phyloP scores from a whole-genome alignment of 2,329 filamentous ascomycete species.

The Colletotrichum sp. region DNA sequence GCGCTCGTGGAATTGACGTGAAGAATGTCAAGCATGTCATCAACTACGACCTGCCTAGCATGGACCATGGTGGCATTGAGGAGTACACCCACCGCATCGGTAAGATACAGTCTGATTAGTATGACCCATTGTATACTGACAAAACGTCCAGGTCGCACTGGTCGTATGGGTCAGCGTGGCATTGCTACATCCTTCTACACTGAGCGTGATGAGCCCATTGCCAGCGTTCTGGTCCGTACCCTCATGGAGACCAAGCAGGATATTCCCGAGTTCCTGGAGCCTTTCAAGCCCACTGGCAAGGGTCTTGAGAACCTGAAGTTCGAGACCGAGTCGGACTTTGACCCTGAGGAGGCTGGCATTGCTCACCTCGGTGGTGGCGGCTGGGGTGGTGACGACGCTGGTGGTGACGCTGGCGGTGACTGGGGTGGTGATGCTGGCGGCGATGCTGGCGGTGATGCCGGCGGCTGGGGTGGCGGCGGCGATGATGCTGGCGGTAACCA shows the following conservation, averaged over 20 bases:
- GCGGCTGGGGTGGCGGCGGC: not conserved
- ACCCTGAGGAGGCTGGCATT: slow-evolving; percentile 36
- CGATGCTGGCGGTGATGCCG: not conserved
- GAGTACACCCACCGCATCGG: slow-evolving; percentile 96
- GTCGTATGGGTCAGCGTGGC: slow-evolving; percentile 87
- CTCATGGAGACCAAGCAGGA: slow-evolving; percentile 80
- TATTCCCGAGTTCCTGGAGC: slow-evolving; percentile 81
- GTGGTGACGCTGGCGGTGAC: slow-evolving; percentile 24
- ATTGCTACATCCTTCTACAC: slow-evolving; percentile 90
- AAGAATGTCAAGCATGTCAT: slow-evolving; percentile 88
- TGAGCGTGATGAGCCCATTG: slow-evolving; percentile 76
- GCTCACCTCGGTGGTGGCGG: slow-evolving; percentile 28
- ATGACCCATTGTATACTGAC: not conserved
- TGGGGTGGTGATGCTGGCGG: slow-evolving; percentile 9
- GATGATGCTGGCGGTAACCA: not conserved
- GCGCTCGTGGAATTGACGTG: slow-evolving; percentile 88
- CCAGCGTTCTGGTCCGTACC: slow-evolving; percentile 76
- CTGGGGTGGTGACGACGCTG: slow-evolving; percentile 18
- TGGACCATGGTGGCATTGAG: slow-evolving; percentile 81
- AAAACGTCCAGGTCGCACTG: slow-evolving; percentile 74
- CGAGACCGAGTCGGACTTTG: slow-evolving; percentile 61
- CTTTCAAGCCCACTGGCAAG: slow-evolving; percentile 61
- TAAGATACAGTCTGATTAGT: slow-evolving; percentile 44
- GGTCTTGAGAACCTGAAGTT: slow-evolving; percentile 52
- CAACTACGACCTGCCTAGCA: slow-evolving; percentile 86